A percentile compares a stretch with the other conserved stretches of the same genome.
Conservation (phyloP, 1,139 yeast genomes). For the Nakaseomyces bracarensis region DNA sequence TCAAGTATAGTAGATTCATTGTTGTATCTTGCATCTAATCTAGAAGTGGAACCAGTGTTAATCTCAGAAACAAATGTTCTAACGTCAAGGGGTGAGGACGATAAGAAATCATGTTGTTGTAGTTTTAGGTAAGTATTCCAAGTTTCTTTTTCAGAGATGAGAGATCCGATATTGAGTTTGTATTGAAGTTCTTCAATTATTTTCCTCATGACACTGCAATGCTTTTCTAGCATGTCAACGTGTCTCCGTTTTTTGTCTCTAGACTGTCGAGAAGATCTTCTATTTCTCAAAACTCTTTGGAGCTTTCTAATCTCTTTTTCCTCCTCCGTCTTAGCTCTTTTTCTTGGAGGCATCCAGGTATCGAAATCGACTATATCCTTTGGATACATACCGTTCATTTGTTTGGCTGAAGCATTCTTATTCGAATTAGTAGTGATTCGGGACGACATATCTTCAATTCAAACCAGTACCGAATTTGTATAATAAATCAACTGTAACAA, state of each 20-base stretch:
- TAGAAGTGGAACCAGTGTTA: not conserved
- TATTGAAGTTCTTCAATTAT: slow-evolving; percentile 27
- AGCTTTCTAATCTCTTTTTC: slow-evolving; percentile 95
- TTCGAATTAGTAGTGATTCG: no score
- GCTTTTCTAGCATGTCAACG: slow-evolving; percentile 68
- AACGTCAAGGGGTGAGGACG: not conserved
- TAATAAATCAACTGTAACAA: no score
- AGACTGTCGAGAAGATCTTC: slow-evolving; percentile 96
- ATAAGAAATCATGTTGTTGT: not conserved
- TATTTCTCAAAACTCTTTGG: slow-evolving; percentile 84
- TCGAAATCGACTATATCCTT: slow-evolving; percentile 2
- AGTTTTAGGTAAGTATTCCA: slow-evolving; percentile 4
- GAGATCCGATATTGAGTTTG: slow-evolving; percentile 13
- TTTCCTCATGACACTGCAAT: slow-evolving; percentile 12
- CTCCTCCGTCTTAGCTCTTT: slow-evolving; percentile 91
- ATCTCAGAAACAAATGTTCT: not conserved
- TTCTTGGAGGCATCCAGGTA: slow-evolving; percentile 66
- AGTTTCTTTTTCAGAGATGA: not conserved
- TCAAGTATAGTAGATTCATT: not conserved
- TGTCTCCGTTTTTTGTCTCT: slow-evolving; percentile 94
- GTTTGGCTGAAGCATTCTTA: not conserved
- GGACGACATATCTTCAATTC: no score
- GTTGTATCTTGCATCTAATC: not conserved
- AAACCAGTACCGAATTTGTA: no score
- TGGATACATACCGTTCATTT: not conserved